Conservation (phyloP, 2,329 filamentous ascomycete species). For the Phialophora chinensis region DNA sequence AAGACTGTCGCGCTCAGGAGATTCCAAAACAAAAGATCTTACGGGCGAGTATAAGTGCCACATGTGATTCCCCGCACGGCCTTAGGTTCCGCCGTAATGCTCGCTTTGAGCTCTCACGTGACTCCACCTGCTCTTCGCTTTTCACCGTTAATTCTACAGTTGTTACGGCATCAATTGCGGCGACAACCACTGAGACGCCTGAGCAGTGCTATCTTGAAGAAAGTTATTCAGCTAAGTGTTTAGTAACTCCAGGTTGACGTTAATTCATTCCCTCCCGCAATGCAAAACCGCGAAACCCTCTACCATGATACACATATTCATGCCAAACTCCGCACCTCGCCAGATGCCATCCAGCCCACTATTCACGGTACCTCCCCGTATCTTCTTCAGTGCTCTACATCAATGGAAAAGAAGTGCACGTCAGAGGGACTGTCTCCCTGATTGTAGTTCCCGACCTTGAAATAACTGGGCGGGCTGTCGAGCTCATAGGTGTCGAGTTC, state of each 20-base stretch:
- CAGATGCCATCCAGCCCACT: not conserved
- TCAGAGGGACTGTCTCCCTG: not conserved
- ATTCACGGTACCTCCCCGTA: not conserved
- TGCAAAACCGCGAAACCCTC: not conserved
- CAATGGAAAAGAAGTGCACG: not conserved
- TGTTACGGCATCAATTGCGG: too few species aligned
- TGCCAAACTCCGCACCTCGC: not conserved
- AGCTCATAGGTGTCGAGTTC: not conserved
- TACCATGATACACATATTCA: not conserved
- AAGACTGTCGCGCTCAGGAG: not conserved
- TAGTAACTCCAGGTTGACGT: too few species aligned
- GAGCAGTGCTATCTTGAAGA: not conserved
- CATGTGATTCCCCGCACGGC: too few species aligned
- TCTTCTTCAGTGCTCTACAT: not conserved
- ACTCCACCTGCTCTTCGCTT: not conserved
- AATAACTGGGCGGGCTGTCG: not conserved
- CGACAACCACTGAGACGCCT: not conserved
- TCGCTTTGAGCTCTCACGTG: too few species aligned
- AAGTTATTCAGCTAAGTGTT: not conserved
- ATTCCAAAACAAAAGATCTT: not conserved
- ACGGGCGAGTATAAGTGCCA: not conserved
- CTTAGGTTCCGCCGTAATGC: too few species aligned
- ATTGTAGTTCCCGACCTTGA: not conserved
- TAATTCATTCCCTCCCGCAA: not conserved
- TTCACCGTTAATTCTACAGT: not conserved